A percentile compares a stretch with the other conserved stretches of the same genome.
Conservation (phyloP, 2,329 filamentous ascomycete species). For the Cladosporium sp. region DNA sequence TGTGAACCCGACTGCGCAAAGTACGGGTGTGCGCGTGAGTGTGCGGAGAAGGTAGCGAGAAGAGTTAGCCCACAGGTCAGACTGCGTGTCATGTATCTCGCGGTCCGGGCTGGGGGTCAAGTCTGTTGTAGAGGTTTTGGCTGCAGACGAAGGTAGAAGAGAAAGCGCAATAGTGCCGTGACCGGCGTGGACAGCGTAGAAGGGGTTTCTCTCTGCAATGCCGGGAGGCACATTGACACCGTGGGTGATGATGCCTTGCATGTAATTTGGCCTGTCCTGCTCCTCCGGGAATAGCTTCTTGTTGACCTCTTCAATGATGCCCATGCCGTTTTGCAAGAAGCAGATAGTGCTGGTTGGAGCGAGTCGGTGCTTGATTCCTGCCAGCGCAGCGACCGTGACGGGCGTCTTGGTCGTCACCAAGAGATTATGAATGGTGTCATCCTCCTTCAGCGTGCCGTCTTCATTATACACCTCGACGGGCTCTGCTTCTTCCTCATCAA, state of each 20-base stretch:
- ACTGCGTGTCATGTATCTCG: slow-evolving; percentile 17
- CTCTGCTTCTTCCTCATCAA: background rate
- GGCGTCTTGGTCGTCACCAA: slow-evolving; percentile 74
- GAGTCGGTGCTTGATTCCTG: slow-evolving; percentile 62
- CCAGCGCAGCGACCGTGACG: slow-evolving; percentile 61
- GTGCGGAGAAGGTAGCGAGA: slow-evolving; percentile 60
- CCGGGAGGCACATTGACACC: slow-evolving; percentile 44
- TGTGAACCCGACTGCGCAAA: slow-evolving; percentile 56
- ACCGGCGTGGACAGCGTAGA: slow-evolving; percentile 53
- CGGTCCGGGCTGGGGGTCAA: background rate
- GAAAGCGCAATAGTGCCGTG: slow-evolving; percentile 56
- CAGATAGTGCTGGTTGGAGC: slow-evolving; percentile 65
- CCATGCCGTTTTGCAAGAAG: slow-evolving; percentile 77
- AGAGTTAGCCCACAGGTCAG: slow-evolving; percentile 35
- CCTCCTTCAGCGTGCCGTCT: background rate
- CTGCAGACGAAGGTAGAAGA: slow-evolving; percentile 37
- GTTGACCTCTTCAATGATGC: slow-evolving; percentile 74
- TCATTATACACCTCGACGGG: background rate
- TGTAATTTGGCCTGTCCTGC: slow-evolving; percentile 64
- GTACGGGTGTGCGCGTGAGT: slow-evolving; percentile 56
- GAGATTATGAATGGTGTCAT: slow-evolving; percentile 62
- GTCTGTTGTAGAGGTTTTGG: background rate
- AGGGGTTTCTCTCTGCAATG: slow-evolving; percentile 35
- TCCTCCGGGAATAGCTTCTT: slow-evolving; percentile 64
- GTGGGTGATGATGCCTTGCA: slow-evolving; percentile 64